These are phyloP conservation scores for Ormosia emarginata DNA, from an alignment of 306 rosid species.

Conservation along the genomic window DNA sequence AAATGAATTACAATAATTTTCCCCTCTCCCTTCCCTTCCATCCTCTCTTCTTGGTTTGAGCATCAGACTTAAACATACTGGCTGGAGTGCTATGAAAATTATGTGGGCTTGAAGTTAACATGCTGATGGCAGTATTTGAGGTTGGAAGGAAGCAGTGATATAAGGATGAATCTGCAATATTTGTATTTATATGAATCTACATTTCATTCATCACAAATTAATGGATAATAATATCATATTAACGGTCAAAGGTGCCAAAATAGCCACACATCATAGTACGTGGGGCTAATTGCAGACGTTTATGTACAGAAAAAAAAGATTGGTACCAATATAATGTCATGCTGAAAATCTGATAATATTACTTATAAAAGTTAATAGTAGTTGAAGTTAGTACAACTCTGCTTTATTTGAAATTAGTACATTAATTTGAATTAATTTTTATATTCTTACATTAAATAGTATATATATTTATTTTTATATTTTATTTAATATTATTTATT, in stretches of 20 bases:
- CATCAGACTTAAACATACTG: not conserved
- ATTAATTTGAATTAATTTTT: no score
- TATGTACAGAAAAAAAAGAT: not conserved
- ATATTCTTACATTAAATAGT: no score
- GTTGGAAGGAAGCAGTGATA: not conserved
- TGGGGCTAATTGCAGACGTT: not conserved
- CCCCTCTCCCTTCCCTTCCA: not conserved
- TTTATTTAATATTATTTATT: no score
- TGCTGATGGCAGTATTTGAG: not conserved
- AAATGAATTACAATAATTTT: not conserved
- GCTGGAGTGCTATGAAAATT: not conserved
- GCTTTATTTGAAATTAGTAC: not conserved
- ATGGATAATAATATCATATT: not conserved
- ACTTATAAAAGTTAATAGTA: not conserved
- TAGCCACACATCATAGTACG: not conserved
- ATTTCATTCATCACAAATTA: not conserved
- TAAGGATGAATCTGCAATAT: not conserved
- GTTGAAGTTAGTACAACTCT: not conserved
- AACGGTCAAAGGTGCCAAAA: not conserved
- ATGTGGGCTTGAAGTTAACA: not conserved
- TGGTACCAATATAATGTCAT: not conserved
- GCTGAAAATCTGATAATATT: not conserved
- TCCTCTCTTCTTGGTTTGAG: not conserved
- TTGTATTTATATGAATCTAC: not conserved
- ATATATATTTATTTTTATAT: no score